A percentile compares a stretch with the other conserved stretches of the same genome.
phyloP scores from a whole-genome alignment of 768 basidiomycete genomes.

The Lactifluus piperatus region DNA sequence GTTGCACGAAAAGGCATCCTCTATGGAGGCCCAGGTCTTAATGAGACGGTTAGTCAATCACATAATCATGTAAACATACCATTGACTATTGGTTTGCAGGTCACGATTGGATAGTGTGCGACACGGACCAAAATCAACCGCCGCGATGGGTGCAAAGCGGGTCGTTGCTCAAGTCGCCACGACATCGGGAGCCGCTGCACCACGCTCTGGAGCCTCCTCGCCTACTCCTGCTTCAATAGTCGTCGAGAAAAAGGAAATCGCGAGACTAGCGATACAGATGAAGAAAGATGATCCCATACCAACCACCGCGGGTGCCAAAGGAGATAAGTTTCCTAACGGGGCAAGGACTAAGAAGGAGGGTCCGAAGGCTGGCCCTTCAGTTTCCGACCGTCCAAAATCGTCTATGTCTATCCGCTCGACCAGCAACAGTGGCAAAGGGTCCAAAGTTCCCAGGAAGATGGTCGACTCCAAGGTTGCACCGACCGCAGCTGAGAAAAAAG shows the following conservation, averaged over 20 bases:
- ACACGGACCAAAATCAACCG: constrained; percentile 11
- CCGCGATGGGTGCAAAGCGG: constrained; percentile 4
- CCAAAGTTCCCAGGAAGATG: background rate
- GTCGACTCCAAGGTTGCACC: background rate
- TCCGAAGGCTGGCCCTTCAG: background rate
- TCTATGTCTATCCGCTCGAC: constrained; percentile 4
- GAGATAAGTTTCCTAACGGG: background rate
- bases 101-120: constrained; percentile 10
- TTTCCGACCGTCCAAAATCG: background rate
- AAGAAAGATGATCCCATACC: background rate
- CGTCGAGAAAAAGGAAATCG: background rate
- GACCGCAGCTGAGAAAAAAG: background rate
- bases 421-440: background rate
- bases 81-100: background rate
- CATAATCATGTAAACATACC: background rate
- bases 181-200: background rate
- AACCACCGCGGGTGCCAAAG: background rate
- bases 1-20: background rate
- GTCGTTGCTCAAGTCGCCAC: background rate
- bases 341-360: background rate
- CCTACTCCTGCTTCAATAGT: background rate
- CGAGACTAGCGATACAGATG: background rate
- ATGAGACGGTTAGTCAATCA: constrained; percentile 1
- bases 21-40: background rate
- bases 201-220: background rate